phyloP scores from a whole-genome alignment of 176 grass and related monocot genomes.

The Tuctoria greenei region DNA sequence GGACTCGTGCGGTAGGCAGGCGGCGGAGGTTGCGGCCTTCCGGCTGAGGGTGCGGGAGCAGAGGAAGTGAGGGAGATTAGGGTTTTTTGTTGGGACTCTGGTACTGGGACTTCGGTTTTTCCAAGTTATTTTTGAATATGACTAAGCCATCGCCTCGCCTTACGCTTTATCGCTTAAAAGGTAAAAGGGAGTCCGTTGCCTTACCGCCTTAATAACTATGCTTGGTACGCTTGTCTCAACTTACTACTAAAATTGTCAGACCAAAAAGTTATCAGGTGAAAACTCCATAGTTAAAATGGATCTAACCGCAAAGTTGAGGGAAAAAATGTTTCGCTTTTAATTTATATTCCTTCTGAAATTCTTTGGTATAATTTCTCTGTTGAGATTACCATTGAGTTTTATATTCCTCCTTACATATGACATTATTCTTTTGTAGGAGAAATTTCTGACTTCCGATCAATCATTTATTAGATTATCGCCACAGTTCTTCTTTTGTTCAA shows the following conservation, averaged over 20 bases:
- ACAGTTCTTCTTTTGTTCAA: conserved; percentile 40
- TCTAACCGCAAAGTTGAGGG: background rate
- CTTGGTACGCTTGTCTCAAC: conserved; percentile 12
- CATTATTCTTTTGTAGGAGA: conserved; percentile 48
- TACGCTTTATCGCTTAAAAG: too few species aligned
- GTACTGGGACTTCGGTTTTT: too few species aligned
- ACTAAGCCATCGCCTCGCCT: too few species aligned
- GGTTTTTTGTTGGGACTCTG: too few species aligned
- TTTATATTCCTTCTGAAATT: background rate
- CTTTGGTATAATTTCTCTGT: background rate
- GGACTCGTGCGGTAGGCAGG: too few species aligned
- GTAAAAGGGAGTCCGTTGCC: too few species aligned
- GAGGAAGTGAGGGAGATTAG: too few species aligned
- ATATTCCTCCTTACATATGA: conserved; percentile 1
- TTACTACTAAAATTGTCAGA: conserved; percentile 2
- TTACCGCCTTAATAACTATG: too few species aligned
- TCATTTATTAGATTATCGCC: conserved; percentile 64
- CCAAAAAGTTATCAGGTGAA: background rate
- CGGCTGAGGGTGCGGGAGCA: too few species aligned
- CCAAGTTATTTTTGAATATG: too few species aligned
- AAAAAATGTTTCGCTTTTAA: background rate
- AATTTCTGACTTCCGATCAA: conserved; percentile 40
- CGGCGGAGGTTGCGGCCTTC: too few species aligned
- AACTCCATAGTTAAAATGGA: background rate
- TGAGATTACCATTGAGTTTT: conserved; percentile 3